Evolutionary conservation across 2,329 filamentous ascomycete genomes (phyloP).

Genomic region (Akanthomyces uredinophilus): DNA sequence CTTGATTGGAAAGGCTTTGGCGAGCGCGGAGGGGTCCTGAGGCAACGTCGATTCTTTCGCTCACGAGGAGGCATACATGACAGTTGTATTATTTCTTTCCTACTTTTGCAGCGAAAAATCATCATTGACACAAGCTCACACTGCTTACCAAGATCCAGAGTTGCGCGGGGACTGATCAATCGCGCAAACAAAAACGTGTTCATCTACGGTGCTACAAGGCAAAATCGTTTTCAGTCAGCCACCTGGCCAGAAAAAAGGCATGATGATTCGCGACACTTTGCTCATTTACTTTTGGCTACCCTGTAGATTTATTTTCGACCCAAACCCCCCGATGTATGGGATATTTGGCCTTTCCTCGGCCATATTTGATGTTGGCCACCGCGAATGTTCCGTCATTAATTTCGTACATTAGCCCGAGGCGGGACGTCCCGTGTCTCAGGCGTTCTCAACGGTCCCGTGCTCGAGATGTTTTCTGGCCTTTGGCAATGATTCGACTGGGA

Average conservation of each 20-base stretch:
- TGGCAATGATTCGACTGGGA: neutral
- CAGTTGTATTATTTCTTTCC: too few relatives aligned
- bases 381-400: too few relatives aligned
- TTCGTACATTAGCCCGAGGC: neutral
- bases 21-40: slow-evolving; percentile 14
- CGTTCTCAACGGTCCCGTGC: neutral
- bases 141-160: neutral
- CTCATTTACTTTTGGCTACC: too few relatives aligned
- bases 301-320: too few relatives aligned
- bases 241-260: too few relatives aligned
- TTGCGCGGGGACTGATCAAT: neutral
- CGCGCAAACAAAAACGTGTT: neutral
- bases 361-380: too few relatives aligned
- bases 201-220: neutral
- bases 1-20: slow-evolving; percentile 60
- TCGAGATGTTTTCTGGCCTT: neutral
- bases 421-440: neutral
- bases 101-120: too few relatives aligned
- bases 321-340: too few relatives aligned
- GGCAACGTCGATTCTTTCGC: neutral
- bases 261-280: too few relatives aligned
- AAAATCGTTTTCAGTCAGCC: neutral
- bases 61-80: too few relatives aligned
- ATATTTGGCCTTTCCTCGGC: too few relatives aligned
- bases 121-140: too few relatives aligned